Evolutionary conservation across 148 eudicot genomes (phyloP).

Genomic region (Rhododendron vialii): DNA sequence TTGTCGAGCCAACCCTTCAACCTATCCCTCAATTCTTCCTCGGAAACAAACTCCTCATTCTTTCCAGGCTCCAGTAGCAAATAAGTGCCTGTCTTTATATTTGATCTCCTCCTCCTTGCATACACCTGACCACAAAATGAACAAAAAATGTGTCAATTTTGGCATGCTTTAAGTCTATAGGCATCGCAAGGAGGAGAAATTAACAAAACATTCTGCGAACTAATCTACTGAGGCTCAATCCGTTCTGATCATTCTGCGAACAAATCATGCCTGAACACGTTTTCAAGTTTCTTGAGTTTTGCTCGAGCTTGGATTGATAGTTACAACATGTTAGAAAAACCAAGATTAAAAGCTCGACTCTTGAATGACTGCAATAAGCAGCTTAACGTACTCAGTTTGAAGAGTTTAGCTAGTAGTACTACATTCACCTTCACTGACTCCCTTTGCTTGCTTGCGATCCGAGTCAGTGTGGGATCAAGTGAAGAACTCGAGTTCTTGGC

Average conservation of each 20-base stretch:
- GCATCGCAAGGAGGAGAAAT: no score
- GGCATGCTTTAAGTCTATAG: not conserved
- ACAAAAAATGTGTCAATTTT: not conserved
- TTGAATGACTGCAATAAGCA: not conserved
- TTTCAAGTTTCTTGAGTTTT: not conserved
- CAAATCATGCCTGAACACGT: not conserved
- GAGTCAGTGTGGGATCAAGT: not conserved
- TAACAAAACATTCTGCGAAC: no score
- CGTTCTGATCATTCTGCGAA: not conserved
- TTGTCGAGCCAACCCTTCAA: slow-evolving; percentile 72
- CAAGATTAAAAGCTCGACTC: not conserved
- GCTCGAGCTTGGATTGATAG: not conserved
- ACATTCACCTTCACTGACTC: slow-evolving; percentile 17
- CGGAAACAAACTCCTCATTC: slow-evolving; percentile 62
- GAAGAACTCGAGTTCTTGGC: not conserved
- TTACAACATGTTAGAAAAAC: not conserved
- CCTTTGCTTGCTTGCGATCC: slow-evolving; percentile 7
- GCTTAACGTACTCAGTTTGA: not conserved
- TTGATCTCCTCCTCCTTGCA: slow-evolving; percentile 64
- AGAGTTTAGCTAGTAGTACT: not conserved
- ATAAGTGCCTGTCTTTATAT: slow-evolving; percentile 49
- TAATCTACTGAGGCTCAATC: not conserved
- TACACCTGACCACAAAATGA: slow-evolving; percentile 6
- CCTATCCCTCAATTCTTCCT: slow-evolving; percentile 59
- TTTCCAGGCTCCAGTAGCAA: slow-evolving; percentile 79